Base-by-base conservation (phyloP, 2,329 filamentous ascomycete species). In the Colletotrichum spinosum region DNA sequence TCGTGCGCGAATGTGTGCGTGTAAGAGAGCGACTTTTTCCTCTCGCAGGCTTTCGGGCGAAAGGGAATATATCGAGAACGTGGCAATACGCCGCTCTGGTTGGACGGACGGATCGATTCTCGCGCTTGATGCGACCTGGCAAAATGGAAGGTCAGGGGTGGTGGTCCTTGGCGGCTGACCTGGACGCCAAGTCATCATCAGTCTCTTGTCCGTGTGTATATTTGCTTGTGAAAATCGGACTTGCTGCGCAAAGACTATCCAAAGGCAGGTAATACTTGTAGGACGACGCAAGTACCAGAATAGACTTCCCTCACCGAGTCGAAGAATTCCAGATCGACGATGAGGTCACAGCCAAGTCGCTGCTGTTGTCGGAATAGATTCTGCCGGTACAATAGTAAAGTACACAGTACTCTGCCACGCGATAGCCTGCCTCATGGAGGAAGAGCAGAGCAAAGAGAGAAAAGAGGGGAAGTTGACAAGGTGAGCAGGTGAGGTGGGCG, bases 1-100 rank as follows among this genome's bases (percentile, higher is more conserved):
- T 41, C 25, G 38, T 45, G 42, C 42, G 42, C n/a, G 3, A 2
- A 2, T 12, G 9, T 45, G 42, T 12, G 13, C 42, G 7, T 8
- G 11, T 45, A 13, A 8, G 11, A 12, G 12, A 45, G 42, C 2
- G 15, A 3, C 38, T 41, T 41, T 9, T 41, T 44, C 17, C 17
- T 17, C 33, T 11, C 8, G 41, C 57, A 67, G 68, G 61, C 69
- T 69, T 62, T 70, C 69, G 69, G 69, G 67, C 69, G 69, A 70
- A 67, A 58, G 69, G 69, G 57, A 33, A 46, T 25, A 65, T 51
- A 35, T 59, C 13, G 54, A 67, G 38, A 65, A 65, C 55, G 64
- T 65, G 64, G 64, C 44, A 59, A 67, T 39, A 49, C 44, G 55
- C 55, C 58, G 53, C 51, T 56, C 56, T 57, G 67, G 57, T 68